Percentiles rank a stretch among this genome's conserved stretches.
Conservation (phyloP, 768 basidiomycete species). For the Tremella fuciformis region DNA sequence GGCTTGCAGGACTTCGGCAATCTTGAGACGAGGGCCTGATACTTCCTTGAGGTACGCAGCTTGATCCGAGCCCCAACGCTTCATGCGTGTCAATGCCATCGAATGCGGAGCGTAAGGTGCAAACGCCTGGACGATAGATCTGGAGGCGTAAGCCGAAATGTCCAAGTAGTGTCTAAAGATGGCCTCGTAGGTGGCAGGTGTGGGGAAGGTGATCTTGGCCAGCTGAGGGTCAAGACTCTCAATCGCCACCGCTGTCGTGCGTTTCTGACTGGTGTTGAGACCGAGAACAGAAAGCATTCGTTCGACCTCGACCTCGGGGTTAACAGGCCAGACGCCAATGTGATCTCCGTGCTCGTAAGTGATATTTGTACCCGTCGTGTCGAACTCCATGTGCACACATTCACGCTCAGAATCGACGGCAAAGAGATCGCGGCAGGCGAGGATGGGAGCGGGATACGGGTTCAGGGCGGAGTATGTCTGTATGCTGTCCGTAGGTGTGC, state of each 20-base stretch:
- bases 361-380: conserved; percentile 89
- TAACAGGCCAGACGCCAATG: conserved; percentile 94
- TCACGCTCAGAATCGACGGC: conserved; percentile 70
- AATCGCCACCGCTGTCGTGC: conserved; percentile 79
- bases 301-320: conserved; percentile 86
- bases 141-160: conserved; percentile 88
- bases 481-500: too few relatives aligned
- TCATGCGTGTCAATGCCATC: conserved; percentile 71
- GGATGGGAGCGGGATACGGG: conserved; percentile 83
- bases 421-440: conserved; percentile 78
- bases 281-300: conserved; percentile 83
- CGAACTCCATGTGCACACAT: conserved; percentile 91
- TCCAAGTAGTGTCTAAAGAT: conserved; percentile 97
- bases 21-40: conserved; percentile 67
- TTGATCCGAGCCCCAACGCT: conserved; percentile 78
- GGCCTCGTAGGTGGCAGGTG: conserved; percentile 88
- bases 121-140: conserved; percentile 83
- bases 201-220: conserved; percentile 97
- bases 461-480: conserved; percentile 61
- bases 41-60: conserved; percentile 75
- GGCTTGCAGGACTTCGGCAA: conserved; percentile 87
- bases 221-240: conserved; percentile 97
- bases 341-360: conserved; percentile 99
- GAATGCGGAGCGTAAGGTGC: conserved; percentile 83
- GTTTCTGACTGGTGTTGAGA: conserved; percentile 52